Evolutionary conservation across 2,329 filamentous ascomycete species (phyloP).

Genomic region (Neonectria coccinea): DNA sequence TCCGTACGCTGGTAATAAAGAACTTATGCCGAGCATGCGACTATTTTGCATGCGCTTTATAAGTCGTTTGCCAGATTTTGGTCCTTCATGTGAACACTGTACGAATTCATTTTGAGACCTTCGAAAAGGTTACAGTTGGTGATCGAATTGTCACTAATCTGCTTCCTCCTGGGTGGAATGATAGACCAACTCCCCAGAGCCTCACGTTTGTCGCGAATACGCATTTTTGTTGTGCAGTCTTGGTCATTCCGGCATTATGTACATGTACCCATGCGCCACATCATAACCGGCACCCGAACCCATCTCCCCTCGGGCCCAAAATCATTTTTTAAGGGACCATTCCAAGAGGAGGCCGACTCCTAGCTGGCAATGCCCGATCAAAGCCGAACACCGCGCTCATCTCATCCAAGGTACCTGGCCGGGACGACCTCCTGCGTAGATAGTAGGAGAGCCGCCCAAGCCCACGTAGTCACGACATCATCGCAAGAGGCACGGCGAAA

Average conservation of each 20-base stretch:
- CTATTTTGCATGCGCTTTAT: conserved; percentile 32
- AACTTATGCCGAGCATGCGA: conserved; percentile 34
- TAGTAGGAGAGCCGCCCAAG: conserved; percentile 10
- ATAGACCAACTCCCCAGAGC: neutral
- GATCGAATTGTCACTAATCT: neutral
- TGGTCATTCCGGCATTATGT: conserved; percentile 47
- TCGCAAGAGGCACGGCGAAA: conserved; percentile 16
- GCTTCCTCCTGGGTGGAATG: neutral
- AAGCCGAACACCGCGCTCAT: conserved; percentile 37
- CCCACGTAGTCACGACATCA: conserved; percentile 28
- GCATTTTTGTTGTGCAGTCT: conserved; percentile 33
- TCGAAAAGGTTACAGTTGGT: no score
- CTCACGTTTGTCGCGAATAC: conserved; percentile 1
- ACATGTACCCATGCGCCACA: conserved; percentile 44
- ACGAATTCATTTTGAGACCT: neutral
- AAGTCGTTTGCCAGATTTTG: neutral
- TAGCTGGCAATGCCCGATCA: conserved; percentile 35
- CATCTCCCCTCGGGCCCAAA: conserved; percentile 31
- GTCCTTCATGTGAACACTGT: neutral
- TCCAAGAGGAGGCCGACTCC: conserved; percentile 29
- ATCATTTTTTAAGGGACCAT: conserved; percentile 41
- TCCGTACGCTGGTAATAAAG: conserved; percentile 38
- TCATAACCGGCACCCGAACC: conserved; percentile 41
- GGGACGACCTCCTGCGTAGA: conserved; percentile 17
- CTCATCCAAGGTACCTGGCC: conserved; percentile 25